phyloP scores from a whole-genome alignment of 805 yeast genomes.

The Pichia sporocuriosa region DNA sequence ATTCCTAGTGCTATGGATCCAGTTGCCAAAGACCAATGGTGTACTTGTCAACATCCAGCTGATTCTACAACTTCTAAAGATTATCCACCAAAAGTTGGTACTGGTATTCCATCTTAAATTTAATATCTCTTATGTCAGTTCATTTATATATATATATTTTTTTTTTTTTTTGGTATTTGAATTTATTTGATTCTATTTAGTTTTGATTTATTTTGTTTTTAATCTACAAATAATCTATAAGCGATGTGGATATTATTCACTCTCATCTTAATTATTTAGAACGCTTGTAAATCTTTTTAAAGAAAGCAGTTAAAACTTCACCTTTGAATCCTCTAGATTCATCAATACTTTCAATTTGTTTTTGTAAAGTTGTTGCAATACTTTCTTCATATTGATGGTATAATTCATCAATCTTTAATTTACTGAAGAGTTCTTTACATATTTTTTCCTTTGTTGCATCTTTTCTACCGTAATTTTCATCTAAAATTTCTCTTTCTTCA shows the following conservation, averaged over 20 bases:
- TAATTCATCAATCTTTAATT: constrained; percentile 60
- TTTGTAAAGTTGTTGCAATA: constrained; percentile 55
- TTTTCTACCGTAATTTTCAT: constrained; percentile 86
- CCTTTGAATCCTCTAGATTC: constrained; percentile 91
- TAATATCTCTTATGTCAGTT: neutral
- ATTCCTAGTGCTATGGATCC: constrained; percentile 35
- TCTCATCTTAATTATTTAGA: constrained; percentile 47
- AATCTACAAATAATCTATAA: too few relatives aligned
- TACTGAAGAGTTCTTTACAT: constrained; percentile 68
- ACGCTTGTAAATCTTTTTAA: constrained; percentile 90
- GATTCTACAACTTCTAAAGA: constrained; percentile 23
- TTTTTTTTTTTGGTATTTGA: neutral
- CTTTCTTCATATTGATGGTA: constrained; percentile 81
- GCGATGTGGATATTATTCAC: constrained; percentile 1
- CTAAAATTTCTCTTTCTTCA: constrained; percentile 77
- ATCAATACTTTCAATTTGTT: constrained; percentile 64
- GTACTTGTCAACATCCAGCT: constrained; percentile 27
- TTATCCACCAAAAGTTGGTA: constrained; percentile 33
- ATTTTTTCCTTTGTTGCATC: constrained; percentile 57
- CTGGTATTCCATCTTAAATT: constrained; percentile 20
- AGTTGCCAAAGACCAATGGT: constrained; percentile 33
- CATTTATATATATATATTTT: neutral
- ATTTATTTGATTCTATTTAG: too few relatives aligned
- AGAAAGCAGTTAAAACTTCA: constrained; percentile 77
- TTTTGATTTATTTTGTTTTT: too few relatives aligned